These are phyloP conservation scores for Talinum fruticosum DNA, from an alignment of 148 eudicot genomes.

Conservation along the genomic window DNA sequence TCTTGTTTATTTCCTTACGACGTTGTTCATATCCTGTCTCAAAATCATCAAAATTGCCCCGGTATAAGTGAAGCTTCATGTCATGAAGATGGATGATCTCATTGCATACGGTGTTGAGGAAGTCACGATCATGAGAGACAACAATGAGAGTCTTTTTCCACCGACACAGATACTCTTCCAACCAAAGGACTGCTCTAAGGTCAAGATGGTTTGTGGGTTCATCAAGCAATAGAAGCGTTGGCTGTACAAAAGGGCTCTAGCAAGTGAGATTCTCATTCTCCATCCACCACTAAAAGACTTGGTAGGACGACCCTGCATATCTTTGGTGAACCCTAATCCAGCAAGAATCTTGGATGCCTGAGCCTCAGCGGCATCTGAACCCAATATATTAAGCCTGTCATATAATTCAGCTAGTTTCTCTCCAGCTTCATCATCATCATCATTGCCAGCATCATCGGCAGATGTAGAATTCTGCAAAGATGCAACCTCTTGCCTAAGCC, in stretches of 20 bases:
- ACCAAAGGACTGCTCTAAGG: too few relatives aligned
- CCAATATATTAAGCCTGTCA: slow-evolving; percentile 50
- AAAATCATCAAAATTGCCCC: slow-evolving; percentile 67
- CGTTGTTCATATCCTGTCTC: slow-evolving; percentile 71
- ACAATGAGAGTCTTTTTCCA: slow-evolving; percentile 76
- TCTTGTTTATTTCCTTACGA: slow-evolving; percentile 58
- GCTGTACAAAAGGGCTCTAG: too few relatives aligned
- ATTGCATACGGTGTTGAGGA: slow-evolving; percentile 60
- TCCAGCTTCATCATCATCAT: slow-evolving; percentile 37
- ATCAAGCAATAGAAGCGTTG: too few relatives aligned
- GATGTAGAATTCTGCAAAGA: slow-evolving; percentile 40
- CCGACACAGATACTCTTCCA: slow-evolving; percentile 65
- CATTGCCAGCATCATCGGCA: slow-evolving; percentile 27
- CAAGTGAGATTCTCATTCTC: too few relatives aligned
- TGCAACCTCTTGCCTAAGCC: slow-evolving; percentile 54
- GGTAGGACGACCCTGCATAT: slow-evolving; percentile 60
- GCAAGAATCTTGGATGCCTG: slow-evolving; percentile 77
- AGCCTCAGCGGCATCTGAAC: slow-evolving; percentile 76
- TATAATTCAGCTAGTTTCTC: slow-evolving; percentile 63
- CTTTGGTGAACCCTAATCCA: slow-evolving; percentile 65
- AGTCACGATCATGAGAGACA: slow-evolving; percentile 72
- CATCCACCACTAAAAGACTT: slow-evolving; percentile 73
- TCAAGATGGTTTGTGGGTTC: too few relatives aligned
- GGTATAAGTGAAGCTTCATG: slow-evolving; percentile 61
- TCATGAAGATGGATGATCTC: slow-evolving; percentile 75